Base-by-base conservation (phyloP, 495 filamentous ascomycete species). In the Neurospora hispaniola region DNA sequence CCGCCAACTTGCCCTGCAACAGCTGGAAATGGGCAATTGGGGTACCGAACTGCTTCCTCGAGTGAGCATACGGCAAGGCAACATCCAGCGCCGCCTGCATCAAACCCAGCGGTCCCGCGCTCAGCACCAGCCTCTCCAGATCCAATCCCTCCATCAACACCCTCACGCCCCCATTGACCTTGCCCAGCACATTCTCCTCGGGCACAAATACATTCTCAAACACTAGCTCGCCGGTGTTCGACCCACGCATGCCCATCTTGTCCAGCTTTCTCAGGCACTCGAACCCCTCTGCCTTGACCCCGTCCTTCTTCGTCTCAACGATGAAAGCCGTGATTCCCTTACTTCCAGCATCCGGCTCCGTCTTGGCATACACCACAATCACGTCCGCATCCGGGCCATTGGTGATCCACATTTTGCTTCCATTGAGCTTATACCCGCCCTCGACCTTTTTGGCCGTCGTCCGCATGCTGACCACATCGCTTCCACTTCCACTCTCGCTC, bases 331-430 rank as follows among this genome's bases (percentile, higher is more conserved):
- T 96, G 81, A 99, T 97, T 66, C 96, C 96, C 82, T 96, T 97
- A 74, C 90, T 93, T 23, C 86, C 95, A 71, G 85, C 88, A 11
- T 90, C 86, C 20, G 95, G 95, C 54, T 89, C 87, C 7, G 96
- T 97, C 84, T 99, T 99, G 23, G 96, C 96, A 81, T 99, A 99
- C 27, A 99, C 94, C 69, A 99, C 87, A 16, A 98, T 87, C 39
- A 90, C 85, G 80, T 97, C 88, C 54, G 94, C 96, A 76, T 98
- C 96, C 18, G 96, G 96, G 16, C 96, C 96, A 78, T 99, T 99
- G 39, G 96, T 99, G 75, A 99, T 99, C 96, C 96, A 99, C 96
- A 99, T 98, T 87, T 99, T 99, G 31, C 92, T 93, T 16, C 96
- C 96, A 75, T 93, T 93, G 71, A 99, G 85, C 41, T 93, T 38